phyloP scores from a whole-genome alignment of 1,284 basidiomycete species.

The Agaricales sp. region DNA sequence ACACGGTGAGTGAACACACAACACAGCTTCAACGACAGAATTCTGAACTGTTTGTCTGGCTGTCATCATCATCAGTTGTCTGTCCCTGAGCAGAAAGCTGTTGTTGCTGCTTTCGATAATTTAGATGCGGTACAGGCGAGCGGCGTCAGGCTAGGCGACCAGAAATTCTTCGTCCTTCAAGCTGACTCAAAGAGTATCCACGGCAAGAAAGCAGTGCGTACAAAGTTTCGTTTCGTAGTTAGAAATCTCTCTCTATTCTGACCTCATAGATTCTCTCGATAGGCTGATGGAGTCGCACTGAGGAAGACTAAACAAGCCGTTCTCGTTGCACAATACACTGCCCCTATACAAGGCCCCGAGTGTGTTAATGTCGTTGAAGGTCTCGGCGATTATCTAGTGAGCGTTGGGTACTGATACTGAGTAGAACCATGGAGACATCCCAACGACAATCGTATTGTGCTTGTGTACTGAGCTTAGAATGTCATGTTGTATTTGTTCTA shows the following conservation, averaged over 20 bases:
- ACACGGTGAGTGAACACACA: slow-evolving; percentile 40
- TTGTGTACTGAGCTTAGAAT: no score
- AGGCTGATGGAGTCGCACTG: slow-evolving; percentile 77
- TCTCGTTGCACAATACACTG: slow-evolving; percentile 71
- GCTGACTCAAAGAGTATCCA: slow-evolving; percentile 60
- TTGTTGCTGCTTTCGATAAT: slow-evolving; percentile 47
- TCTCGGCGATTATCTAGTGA: slow-evolving; percentile 76
- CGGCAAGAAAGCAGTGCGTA: slow-evolving; percentile 71
- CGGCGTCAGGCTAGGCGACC: slow-evolving; percentile 63
- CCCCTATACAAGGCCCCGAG: slow-evolving; percentile 66
- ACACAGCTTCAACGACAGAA: neutral
- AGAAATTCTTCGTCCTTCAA: slow-evolving; percentile 75
- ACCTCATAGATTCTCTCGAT: slow-evolving; percentile 7
- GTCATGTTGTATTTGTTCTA: no score
- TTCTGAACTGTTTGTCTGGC: neutral
- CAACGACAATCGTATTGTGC: no score
- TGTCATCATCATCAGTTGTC: slow-evolving; percentile 15
- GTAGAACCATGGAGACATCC: no score
- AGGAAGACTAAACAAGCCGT: slow-evolving; percentile 88
- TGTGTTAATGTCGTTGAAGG: slow-evolving; percentile 63
- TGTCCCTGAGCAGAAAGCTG: slow-evolving; percentile 63
- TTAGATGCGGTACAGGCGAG: slow-evolving; percentile 33
- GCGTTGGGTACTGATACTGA: slow-evolving; percentile 50
- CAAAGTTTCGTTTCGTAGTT: slow-evolving; percentile 4
- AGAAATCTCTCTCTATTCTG: neutral